Evolutionary conservation across 352 stramenopile species (phyloP).

Genomic region (Phytophthora pseudosyringae): DNA sequence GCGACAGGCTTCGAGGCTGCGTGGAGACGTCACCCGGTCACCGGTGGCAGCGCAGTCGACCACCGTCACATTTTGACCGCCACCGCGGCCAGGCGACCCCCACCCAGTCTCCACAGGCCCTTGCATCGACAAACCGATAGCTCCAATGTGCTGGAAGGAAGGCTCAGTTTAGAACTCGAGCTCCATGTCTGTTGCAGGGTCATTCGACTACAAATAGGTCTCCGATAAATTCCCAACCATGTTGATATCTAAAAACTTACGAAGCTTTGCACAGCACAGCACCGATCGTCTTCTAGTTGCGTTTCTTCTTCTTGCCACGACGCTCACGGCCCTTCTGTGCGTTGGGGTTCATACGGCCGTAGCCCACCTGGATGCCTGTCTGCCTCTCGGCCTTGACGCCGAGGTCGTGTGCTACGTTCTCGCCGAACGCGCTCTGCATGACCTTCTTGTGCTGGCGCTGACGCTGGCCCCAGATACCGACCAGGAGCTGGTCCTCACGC

Average conservation of each 20-base stretch:
- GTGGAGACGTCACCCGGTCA: conserved; percentile 61
- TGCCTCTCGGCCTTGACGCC: conserved; percentile 93
- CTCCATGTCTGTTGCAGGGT: background rate
- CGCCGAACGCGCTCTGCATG: conserved; percentile 94
- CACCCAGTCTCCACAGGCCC: conserved; percentile 9
- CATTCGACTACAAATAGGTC: conserved; percentile 29
- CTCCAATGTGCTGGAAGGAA: background rate
- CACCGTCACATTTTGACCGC: conserved; percentile 55
- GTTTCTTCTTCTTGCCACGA: conserved; percentile 96
- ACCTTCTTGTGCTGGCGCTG: conserved; percentile 93
- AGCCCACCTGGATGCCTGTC: conserved; percentile 92
- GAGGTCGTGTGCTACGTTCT: conserved; percentile 94
- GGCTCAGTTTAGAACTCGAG: conserved; percentile 23
- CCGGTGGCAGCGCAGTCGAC: conserved; percentile 57
- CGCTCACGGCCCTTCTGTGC: conserved; percentile 95
- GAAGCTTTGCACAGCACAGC: conserved; percentile 4
- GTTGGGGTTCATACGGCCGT: conserved; percentile 97
- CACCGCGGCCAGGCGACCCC: conserved; percentile 20
- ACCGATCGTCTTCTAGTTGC: conserved; percentile 51
- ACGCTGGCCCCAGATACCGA: conserved; percentile 96
- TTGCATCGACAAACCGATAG: conserved; percentile 20
- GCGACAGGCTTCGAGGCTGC: conserved; percentile 73
- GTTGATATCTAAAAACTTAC: conserved; percentile 32
- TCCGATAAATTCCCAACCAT: conserved; percentile 21
- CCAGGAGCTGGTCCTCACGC: conserved; percentile 97